A percentile compares a stretch with the other conserved stretches of the same genome.
Evolutionary conservation across 257 asterid genomes (phyloP).

Genomic region (Scutellaria baicalensis): DNA sequence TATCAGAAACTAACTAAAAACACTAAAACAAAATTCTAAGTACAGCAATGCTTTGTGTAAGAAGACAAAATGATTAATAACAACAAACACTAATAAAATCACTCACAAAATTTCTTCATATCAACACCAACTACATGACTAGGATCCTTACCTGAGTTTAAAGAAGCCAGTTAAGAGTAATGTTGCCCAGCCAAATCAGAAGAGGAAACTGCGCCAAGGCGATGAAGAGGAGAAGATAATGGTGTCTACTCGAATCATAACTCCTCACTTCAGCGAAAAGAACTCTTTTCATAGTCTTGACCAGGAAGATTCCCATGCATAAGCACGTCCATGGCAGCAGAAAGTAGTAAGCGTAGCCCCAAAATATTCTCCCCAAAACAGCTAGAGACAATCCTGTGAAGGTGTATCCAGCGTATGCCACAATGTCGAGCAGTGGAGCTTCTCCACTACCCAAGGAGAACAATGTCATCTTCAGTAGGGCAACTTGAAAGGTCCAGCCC

Average conservation of each 20-base stretch:
- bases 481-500: conserved; percentile 49
- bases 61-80: neutral
- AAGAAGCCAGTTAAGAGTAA: conserved; percentile 46
- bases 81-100: conserved; percentile 4
- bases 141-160: neutral
- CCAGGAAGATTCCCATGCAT: conserved; percentile 47
- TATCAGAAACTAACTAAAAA: no score
- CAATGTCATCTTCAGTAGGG: conserved; percentile 40
- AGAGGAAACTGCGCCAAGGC: conserved; percentile 52
- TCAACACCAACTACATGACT: neutral
- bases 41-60: neutral
- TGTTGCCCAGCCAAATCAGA: conserved; percentile 46
- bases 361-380: conserved; percentile 33
- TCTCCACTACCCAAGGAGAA: conserved; percentile 51
- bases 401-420: conserved; percentile 46
- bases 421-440: conserved; percentile 53
- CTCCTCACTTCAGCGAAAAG: conserved; percentile 47
- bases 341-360: conserved; percentile 42
- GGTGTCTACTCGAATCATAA: conserved; percentile 47
- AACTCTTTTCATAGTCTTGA: conserved; percentile 52
- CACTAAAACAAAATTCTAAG: neutral
- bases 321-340: conserved; percentile 46
- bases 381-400: conserved; percentile 46
- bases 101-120: conserved; percentile 2
- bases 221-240: conserved; percentile 43